A percentile compares a stretch with the other conserved stretches of the same genome.
These are phyloP conservation scores for Cryphonectria parasitica DNA, from an alignment of 2,329 filamentous ascomycete species.

Conservation along the genomic window DNA sequence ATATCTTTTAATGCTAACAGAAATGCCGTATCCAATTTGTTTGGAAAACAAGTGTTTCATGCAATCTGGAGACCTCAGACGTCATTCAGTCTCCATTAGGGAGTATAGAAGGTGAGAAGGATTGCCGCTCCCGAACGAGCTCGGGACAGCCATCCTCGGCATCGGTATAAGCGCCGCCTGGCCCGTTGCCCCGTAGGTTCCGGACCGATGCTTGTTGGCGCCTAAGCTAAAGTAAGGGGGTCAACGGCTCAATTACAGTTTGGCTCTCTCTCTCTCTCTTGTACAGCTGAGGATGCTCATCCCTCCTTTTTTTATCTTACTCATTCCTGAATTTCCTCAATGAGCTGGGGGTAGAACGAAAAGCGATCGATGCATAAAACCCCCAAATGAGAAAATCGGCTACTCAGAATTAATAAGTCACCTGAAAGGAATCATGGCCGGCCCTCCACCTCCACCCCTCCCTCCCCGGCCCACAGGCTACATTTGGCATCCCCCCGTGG, in stretches of 20 bases:
- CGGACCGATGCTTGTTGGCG: background rate
- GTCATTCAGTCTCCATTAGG: too few relatives aligned
- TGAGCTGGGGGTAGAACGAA: background rate
- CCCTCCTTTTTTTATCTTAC: background rate
- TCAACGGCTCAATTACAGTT: background rate
- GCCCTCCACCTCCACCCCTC: conserved; percentile 18
- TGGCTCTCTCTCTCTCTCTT: background rate
- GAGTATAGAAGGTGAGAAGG: background rate
- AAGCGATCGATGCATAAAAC: background rate
- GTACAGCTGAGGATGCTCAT: background rate
- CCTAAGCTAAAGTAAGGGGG: background rate
- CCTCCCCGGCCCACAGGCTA: conserved; percentile 25
- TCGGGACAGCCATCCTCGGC: conserved; percentile 3
- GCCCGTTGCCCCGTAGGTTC: background rate
- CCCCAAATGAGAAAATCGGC: background rate
- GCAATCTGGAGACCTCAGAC: background rate
- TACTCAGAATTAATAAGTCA: background rate
- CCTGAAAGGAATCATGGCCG: background rate
- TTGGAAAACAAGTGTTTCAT: background rate
- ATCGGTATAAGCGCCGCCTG: background rate
- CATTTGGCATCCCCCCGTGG: conserved; percentile 24
- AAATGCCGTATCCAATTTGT: background rate
- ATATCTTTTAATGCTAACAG: background rate
- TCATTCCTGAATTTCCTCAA: background rate
- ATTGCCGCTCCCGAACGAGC: background rate